Evolutionary conservation across 1,139 yeast genomes (phyloP).

Genomic region (Lodderomyces pseudojiufengensis): DNA sequence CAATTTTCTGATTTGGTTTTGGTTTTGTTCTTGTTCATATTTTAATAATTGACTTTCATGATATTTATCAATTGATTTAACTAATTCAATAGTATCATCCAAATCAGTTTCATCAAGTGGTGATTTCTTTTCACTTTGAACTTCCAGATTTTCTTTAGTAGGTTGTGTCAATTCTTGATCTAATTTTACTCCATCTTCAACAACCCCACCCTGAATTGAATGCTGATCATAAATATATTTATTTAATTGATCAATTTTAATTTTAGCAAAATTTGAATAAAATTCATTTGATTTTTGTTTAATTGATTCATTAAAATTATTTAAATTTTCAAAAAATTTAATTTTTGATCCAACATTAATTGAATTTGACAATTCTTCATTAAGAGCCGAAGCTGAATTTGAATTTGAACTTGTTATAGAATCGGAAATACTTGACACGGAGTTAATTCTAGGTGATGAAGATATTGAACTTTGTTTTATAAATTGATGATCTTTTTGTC

Average conservation of each 20-base stretch:
- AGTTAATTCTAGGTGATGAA: too few species aligned
- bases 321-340: constrained; percentile 26
- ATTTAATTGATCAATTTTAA: constrained; percentile 17
- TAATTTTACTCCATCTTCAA: too few species aligned
- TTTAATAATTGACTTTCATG: too few species aligned
- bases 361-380: constrained; percentile 4
- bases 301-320: constrained; percentile 24
- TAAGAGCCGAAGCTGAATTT: constrained; percentile 1
- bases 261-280: constrained; percentile 20
- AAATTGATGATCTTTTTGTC: too few species aligned
- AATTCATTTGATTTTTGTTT: constrained; percentile 24
- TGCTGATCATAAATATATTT: constrained; percentile 15
- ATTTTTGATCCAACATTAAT: constrained; percentile 15
- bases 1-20: background rate
- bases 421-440: too few species aligned
- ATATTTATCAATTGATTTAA: too few species aligned
- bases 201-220: too few species aligned
- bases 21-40: background rate
- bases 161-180: too few species aligned
- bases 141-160: background rate
- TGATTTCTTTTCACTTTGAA: too few species aligned
- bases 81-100: constrained; percentile 4
- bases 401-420: constrained; percentile 1
- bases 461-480: background rate
- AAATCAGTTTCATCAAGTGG: constrained; percentile 2